phyloP scores from a whole-genome alignment of 768 basidiomycete species.

The Multifurca ochricompacta region DNA sequence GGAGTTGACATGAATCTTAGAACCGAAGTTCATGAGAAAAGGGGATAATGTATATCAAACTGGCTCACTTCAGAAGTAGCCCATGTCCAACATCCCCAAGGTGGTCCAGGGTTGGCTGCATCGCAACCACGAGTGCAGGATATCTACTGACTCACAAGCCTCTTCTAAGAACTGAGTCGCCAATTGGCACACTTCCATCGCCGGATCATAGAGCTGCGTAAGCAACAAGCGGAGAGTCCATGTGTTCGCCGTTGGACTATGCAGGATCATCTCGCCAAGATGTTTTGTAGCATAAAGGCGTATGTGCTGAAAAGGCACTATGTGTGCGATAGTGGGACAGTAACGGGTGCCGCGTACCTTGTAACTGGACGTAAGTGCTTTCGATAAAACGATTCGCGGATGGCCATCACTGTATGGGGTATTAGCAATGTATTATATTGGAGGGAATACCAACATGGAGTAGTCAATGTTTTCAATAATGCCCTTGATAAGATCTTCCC shows the following conservation, averaged over 20 bases:
- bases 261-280: constrained; percentile 72
- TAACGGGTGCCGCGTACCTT: constrained; percentile 42
- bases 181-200: constrained; percentile 81
- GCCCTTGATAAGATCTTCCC: constrained; percentile 87
- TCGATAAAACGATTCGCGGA: constrained; percentile 85
- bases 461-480: constrained; percentile 93
- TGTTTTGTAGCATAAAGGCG: constrained; percentile 84
- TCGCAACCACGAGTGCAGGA: constrained; percentile 87
- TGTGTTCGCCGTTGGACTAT: constrained; percentile 53
- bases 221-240: constrained; percentile 90
- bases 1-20: constrained; percentile 89
- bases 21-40: not conserved
- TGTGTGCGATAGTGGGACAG: not conserved
- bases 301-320: constrained; percentile 50
- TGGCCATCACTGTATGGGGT: constrained; percentile 77
- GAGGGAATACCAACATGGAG: constrained; percentile 50
- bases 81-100: constrained; percentile 89
- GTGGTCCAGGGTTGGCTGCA: constrained; percentile 94
- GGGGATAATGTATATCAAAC: constrained; percentile 1
- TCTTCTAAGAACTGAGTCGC: constrained; percentile 87
- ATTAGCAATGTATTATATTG: constrained; percentile 10
- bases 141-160: constrained; percentile 77
- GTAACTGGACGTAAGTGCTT: constrained; percentile 90
- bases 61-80: constrained; percentile 69
- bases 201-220: constrained; percentile 93